Percentiles rank a stretch among this genome's conserved stretches.
Evolutionary conservation across 306 rosid species (phyloP).

Genomic region (Cyamopsis tetragonoloba): DNA sequence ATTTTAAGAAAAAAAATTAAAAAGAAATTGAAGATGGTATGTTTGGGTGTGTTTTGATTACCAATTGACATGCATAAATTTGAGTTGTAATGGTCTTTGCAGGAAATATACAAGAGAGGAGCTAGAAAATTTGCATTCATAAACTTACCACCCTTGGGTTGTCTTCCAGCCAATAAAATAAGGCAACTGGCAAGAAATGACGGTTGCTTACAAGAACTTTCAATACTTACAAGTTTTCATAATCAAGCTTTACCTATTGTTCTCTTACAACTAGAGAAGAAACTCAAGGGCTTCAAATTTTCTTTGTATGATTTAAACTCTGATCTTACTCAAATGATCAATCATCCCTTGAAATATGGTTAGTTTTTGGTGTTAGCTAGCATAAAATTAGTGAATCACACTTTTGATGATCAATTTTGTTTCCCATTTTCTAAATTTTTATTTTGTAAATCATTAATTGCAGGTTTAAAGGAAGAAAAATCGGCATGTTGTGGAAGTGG

Average conservation of each 20-base stretch:
- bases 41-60: background rate
- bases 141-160: slow-evolving; percentile 55
- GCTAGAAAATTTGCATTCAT: slow-evolving; percentile 82
- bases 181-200: slow-evolving; percentile 35
- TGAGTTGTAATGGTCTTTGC: slow-evolving; percentile 9
- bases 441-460: background rate
- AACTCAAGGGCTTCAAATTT: slow-evolving; percentile 60
- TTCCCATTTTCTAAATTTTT: background rate
- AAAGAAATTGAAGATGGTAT: too few relatives aligned
- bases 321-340: slow-evolving; percentile 42
- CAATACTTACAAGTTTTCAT: slow-evolving; percentile 44
- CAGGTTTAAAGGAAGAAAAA: slow-evolving; percentile 74
- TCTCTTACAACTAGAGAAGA: slow-evolving; percentile 40
- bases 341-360: slow-evolving; percentile 64
- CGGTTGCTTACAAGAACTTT: slow-evolving; percentile 51
- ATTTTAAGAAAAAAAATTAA: too few relatives aligned
- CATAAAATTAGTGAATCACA: background rate
- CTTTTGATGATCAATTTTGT: background rate
- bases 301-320: slow-evolving; percentile 55
- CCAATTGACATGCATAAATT: background rate
- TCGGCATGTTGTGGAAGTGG: slow-evolving; percentile 87
- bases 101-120: slow-evolving; percentile 66
- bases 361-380: background rate
- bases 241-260: slow-evolving; percentile 43
- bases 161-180: slow-evolving; percentile 66